Percentiles rank a stretch among this genome's conserved stretches.
These are phyloP conservation scores for Athelia psychrophila DNA, from an alignment of 1,284 basidiomycete species.

Conservation along the genomic window DNA sequence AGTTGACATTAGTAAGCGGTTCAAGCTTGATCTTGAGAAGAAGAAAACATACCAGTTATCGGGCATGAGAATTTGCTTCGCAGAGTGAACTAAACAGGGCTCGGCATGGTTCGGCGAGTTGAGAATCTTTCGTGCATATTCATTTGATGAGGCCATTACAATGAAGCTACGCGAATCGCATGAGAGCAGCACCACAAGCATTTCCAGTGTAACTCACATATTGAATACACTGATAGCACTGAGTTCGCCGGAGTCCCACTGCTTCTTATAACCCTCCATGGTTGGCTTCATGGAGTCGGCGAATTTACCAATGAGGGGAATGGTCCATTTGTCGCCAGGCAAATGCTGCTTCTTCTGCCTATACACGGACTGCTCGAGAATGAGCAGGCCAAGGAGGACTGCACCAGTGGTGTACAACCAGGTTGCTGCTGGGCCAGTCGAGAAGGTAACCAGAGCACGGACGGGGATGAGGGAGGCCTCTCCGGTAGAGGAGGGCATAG, in stretches of 20 bases:
- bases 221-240: conserved; percentile 93
- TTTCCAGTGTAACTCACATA: conserved; percentile 62
- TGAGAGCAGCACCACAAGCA: conserved; percentile 7
- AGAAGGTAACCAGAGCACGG: conserved; percentile 42
- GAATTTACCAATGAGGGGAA: conserved; percentile 93
- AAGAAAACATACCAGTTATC: conserved; percentile 80
- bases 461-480: conserved; percentile 39
- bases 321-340: conserved; percentile 88
- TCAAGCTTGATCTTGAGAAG: neutral
- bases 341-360: conserved; percentile 84
- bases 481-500: conserved; percentile 41
- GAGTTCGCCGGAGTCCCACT: conserved; percentile 85
- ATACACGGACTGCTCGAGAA: conserved; percentile 83
- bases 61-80: conserved; percentile 82
- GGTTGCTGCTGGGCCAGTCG: conserved; percentile 32
- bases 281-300: conserved; percentile 86
- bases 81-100: conserved; percentile 92
- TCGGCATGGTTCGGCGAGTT: conserved; percentile 89
- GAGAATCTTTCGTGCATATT: conserved; percentile 89
- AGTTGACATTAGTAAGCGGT: conserved; percentile 3
- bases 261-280: conserved; percentile 85
- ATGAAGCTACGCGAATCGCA: conserved; percentile 69
- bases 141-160: conserved; percentile 92
- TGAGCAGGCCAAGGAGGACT: conserved; percentile 62
- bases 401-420: conserved; percentile 69